These are phyloP conservation scores for Ophiocordyceps robertsii DNA, from an alignment of 2,329 filamentous ascomycete genomes.

Conservation along the genomic window DNA sequence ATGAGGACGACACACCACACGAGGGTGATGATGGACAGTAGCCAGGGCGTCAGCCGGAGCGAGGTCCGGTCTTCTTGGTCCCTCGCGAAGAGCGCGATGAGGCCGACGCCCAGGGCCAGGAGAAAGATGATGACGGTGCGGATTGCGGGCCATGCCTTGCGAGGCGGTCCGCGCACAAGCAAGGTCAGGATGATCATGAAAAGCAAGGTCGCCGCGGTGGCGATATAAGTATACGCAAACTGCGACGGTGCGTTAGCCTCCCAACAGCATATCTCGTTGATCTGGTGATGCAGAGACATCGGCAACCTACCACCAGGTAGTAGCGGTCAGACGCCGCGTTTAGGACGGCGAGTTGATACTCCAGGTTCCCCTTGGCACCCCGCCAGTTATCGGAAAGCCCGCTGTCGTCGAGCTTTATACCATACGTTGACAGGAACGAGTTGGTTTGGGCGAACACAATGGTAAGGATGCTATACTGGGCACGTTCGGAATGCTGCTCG, in stretches of 20 bases:
- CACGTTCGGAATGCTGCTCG: background rate
- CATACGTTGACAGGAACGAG: constrained; percentile 15
- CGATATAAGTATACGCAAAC: constrained; percentile 21
- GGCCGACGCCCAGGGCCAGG: constrained; percentile 15
- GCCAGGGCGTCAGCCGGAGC: constrained; percentile 16
- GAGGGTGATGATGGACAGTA: constrained; percentile 18
- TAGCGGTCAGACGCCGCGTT: background rate
- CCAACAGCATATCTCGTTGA: no score
- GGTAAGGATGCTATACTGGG: constrained; percentile 5
- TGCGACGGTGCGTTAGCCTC: constrained; percentile 3
- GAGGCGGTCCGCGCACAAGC: constrained; percentile 14
- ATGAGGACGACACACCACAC: constrained; percentile 19
- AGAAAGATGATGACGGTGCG: constrained; percentile 16
- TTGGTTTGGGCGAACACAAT: constrained; percentile 12
- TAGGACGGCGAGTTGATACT: background rate
- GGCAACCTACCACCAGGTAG: background rate
- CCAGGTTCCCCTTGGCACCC: background rate
- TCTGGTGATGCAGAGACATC: no score
- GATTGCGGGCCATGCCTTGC: constrained; percentile 17
- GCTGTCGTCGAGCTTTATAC: constrained; percentile 14
- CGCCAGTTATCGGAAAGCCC: constrained; percentile 6
- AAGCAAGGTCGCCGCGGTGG: constrained; percentile 15
- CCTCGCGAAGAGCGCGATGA: constrained; percentile 13
- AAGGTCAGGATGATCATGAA: constrained; percentile 17
- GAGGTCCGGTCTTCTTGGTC: constrained; percentile 1